Evolutionary conservation across 305 asterid genomes (phyloP).

Genomic region (Plantago coronopus): DNA sequence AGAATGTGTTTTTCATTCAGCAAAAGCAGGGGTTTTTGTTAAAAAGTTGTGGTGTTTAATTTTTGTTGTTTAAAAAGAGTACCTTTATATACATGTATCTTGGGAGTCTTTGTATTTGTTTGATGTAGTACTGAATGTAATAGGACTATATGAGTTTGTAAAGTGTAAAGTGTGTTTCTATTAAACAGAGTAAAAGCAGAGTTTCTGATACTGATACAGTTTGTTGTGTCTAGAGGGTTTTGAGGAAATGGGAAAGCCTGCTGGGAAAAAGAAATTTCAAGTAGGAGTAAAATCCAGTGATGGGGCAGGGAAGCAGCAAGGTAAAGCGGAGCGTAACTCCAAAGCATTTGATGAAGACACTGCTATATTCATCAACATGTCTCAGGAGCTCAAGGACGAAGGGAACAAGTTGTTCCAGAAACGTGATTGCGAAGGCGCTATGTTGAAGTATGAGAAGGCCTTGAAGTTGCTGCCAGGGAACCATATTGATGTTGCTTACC

Average conservation of each 20-base stretch:
- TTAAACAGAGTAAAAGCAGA: slow-evolving; percentile 18
- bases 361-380: slow-evolving; percentile 76
- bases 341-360: slow-evolving; percentile 86
- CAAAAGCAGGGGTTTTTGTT: too few species aligned
- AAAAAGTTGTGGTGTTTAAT: neutral
- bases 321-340: slow-evolving; percentile 47
- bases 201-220: neutral
- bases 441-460: slow-evolving; percentile 89
- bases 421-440: slow-evolving; percentile 89
- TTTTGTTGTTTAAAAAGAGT: slow-evolving; percentile 9
- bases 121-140: neutral
- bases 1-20: too few species aligned
- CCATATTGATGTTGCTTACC: slow-evolving; percentile 79
- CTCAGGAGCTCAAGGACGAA: slow-evolving; percentile 86
- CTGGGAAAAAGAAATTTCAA: slow-evolving; percentile 59
- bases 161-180: neutral
- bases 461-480: slow-evolving; percentile 64
- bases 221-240: slow-evolving; percentile 6
- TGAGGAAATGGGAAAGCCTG: slow-evolving; percentile 77
- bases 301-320: slow-evolving; percentile 32
- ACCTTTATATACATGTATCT: neutral
- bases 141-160: neutral
- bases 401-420: slow-evolving; percentile 72
- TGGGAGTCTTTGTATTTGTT: neutral
- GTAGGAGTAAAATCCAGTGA: slow-evolving; percentile 43